Evolutionary conservation across 2,329 filamentous ascomycete species (phyloP).

Genomic region (Fusarium sp.): DNA sequence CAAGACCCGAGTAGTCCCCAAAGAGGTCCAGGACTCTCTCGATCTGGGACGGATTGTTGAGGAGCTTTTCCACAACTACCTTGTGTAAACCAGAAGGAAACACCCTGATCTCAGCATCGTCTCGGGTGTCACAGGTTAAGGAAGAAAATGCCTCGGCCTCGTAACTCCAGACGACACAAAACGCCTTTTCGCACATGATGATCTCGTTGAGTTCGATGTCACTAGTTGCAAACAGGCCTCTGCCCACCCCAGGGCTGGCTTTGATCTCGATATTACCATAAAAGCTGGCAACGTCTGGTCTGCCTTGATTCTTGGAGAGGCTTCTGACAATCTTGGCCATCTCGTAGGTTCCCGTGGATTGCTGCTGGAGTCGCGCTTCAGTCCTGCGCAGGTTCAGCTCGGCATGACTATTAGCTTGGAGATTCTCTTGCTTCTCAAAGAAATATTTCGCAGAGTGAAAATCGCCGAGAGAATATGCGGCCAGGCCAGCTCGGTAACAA

Average conservation of each 20-base stretch:
- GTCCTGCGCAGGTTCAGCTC: slow-evolving; percentile 34
- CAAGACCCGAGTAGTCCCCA: slow-evolving; percentile 45
- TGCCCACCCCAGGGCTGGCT: slow-evolving; percentile 44
- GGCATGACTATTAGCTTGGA: slow-evolving; percentile 41
- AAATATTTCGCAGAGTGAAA: slow-evolving; percentile 38
- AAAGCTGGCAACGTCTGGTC: slow-evolving; percentile 48
- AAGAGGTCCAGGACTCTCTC: slow-evolving; percentile 38
- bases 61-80: slow-evolving; percentile 40
- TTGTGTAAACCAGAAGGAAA: slow-evolving; percentile 49
- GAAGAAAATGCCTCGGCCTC: slow-evolving; percentile 46
- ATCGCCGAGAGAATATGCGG: slow-evolving; percentile 45
- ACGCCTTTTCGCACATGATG: slow-evolving; percentile 52
- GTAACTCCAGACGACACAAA: slow-evolving; percentile 48
- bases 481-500: slow-evolving; percentile 48
- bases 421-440: slow-evolving; percentile 40
- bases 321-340: slow-evolving; percentile 36
- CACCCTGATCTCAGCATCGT: slow-evolving; percentile 44
- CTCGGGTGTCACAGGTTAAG: slow-evolving; percentile 48
- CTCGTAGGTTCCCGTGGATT: slow-evolving; percentile 36
- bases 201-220: slow-evolving; percentile 47
- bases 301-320: slow-evolving; percentile 44
- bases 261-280: slow-evolving; percentile 42
- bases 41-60: slow-evolving; percentile 45
- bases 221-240: slow-evolving; percentile 52
- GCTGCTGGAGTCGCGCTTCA: slow-evolving; percentile 41